Evolutionary conservation across 257 asterid species (phyloP), one percentile per base, ranked within the genome.

Genomic region (Phtheirospermum japonicum): DNA sequence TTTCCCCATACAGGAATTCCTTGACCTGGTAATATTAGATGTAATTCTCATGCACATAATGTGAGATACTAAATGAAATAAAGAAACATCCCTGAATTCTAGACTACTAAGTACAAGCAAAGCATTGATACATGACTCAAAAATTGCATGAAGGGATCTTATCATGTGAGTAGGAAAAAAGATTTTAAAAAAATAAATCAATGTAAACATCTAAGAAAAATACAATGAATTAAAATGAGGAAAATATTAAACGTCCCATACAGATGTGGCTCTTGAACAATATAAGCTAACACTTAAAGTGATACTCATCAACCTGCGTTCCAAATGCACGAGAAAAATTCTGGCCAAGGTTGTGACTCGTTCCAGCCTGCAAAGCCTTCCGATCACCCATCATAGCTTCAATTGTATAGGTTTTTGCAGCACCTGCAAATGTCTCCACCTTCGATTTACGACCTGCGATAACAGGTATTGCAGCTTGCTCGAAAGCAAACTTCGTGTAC

Each of bases 371-470:
- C 83, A 93, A 74, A 73, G 99, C 99, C 82, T 93, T 93, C 54
- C 80, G 79, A 65, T 93, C 97, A 72, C 99, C 99, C 99, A 93
- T 87, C 97, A 93, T 93, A 59, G 97, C 99, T 76, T 89, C 97
- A 78, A 93, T 93, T 45, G 97, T 93, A 71, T 93, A 93, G 46
- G 99, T 93, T 78, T 61, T 87, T 2, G 85, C 65, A 76, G 99
- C 99, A 71, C 99, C 99, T 4, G 99, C 97, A 67, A 93, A 93
- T 16, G 99, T 93, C 71, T 93, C 99, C 60, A 80, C 68, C 83
- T 77, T 85, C 12, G 99, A 93, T 76, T 93, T 93, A 70, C 97
- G 86, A 76, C 99, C 99, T 65, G 83, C 80, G 76, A 93, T 83
- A 68, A 93, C 97, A 74, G 99, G 99, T 73, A 93, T 93, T 75